A percentile compares a stretch with the other conserved stretches of the same genome.
Evolutionary conservation across 2,329 filamentous ascomycete species (phyloP).

Genomic region (Penicillium nordicum): DNA sequence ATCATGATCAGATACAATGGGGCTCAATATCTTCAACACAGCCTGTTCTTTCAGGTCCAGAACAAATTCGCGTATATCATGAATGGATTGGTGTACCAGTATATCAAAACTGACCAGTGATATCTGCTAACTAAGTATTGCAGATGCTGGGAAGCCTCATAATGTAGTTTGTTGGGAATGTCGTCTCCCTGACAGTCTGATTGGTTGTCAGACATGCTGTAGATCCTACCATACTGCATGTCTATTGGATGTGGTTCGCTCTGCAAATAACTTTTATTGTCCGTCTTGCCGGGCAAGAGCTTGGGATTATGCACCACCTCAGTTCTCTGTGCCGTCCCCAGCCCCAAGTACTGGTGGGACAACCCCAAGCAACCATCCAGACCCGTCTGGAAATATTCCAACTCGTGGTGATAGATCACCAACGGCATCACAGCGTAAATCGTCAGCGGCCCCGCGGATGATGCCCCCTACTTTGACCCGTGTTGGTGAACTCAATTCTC

Average conservation of each 20-base stretch:
- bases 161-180: constrained; percentile 31
- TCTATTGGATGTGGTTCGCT: constrained; percentile 10
- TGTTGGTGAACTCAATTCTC: background rate
- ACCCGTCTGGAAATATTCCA: background rate
- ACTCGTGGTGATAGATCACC: background rate
- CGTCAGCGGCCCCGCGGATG: background rate
- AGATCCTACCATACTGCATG: constrained; percentile 31
- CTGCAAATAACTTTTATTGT: constrained; percentile 23
- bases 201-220: constrained; percentile 31
- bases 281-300: constrained; percentile 24
- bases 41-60: constrained; percentile 12
- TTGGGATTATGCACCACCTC: constrained; percentile 24
- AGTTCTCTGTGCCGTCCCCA: constrained; percentile 1
- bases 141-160: constrained; percentile 30
- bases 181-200: constrained; percentile 24
- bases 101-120: too few relatives aligned
- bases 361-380: constrained; percentile 7
- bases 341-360: constrained; percentile 11
- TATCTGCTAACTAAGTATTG: constrained; percentile 4
- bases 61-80: constrained; percentile 26
- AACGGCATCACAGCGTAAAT: background rate
- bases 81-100: constrained; percentile 29
- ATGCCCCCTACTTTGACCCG: background rate
- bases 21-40: constrained; percentile 8
- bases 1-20: constrained; percentile 1